Evolutionary conservation across 345 rosid species (phyloP).

Genomic region (Theobroma cacao): DNA sequence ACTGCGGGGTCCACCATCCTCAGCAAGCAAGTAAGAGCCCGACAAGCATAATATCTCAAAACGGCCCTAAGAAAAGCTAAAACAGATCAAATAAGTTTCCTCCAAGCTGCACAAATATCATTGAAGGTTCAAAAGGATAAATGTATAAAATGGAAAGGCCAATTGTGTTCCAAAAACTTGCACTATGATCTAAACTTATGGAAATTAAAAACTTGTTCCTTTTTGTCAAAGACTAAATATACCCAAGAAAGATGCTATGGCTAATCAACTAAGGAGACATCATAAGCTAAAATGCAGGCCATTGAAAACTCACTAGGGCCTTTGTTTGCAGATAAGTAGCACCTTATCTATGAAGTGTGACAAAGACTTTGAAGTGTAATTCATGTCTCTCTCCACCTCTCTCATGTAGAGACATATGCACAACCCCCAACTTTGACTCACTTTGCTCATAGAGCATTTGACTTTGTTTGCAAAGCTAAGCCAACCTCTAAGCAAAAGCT

Average conservation of each 20-base stretch:
- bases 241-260: background rate
- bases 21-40: conserved; percentile 87
- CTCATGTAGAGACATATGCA: background rate
- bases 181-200: background rate
- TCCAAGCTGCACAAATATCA: background rate
- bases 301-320: background rate
- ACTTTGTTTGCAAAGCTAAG: background rate
- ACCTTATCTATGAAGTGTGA: background rate
- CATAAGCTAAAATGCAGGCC: background rate
- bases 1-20: conserved; percentile 74
- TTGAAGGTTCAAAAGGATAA: background rate
- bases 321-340: background rate
- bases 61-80: conserved; percentile 55
- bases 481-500: background rate
- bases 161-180: background rate
- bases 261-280: background rate
- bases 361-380: background rate
- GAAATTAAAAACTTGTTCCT: background rate
- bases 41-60: conserved; percentile 94
- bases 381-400: background rate
- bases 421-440: background rate
- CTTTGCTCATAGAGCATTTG: background rate
- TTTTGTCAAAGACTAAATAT: background rate
- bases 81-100: conserved; percentile 30
- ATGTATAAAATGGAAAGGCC: background rate